phyloP scores from a whole-genome alignment of 441 rosid genomes.

The Jatropha podagrica region DNA sequence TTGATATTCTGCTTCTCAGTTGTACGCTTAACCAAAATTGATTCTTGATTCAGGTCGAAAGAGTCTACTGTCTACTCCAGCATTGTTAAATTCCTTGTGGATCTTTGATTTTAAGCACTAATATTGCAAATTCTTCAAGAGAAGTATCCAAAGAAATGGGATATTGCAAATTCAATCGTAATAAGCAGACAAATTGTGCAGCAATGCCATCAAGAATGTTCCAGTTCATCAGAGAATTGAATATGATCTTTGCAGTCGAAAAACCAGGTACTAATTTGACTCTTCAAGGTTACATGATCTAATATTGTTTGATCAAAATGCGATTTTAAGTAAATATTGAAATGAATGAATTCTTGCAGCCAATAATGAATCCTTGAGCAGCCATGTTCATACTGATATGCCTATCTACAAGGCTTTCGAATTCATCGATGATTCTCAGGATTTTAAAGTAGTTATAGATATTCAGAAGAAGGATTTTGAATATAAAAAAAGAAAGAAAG shows the following conservation, averaged over 20 bases:
- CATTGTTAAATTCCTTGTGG: neutral
- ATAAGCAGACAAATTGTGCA: neutral
- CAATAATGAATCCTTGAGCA: neutral
- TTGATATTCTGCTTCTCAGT: too few relatives aligned
- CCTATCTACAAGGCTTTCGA: conserved; percentile 27
- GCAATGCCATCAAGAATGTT: neutral
- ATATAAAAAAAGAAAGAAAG: neutral
- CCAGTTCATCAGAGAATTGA: conserved; percentile 14
- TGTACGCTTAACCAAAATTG: neutral
- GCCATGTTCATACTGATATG: neutral
- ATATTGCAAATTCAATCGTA: neutral
- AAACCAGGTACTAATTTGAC: conserved; percentile 3
- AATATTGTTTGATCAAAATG: neutral
- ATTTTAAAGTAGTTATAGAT: conserved; percentile 12
- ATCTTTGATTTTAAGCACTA: neutral
- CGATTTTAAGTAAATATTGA: too few relatives aligned
- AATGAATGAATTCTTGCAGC: neutral
- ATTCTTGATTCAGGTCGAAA: neutral
- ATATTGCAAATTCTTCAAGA: neutral
- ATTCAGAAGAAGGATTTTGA: neutral
- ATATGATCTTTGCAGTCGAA: conserved; percentile 1
- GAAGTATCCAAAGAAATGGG: neutral
- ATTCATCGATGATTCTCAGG: conserved; percentile 20
- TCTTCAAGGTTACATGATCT: neutral
- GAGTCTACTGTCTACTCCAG: neutral